phyloP scores from a whole-genome alignment of 1,284 basidiomycete species.

The Ustilago lituana region DNA sequence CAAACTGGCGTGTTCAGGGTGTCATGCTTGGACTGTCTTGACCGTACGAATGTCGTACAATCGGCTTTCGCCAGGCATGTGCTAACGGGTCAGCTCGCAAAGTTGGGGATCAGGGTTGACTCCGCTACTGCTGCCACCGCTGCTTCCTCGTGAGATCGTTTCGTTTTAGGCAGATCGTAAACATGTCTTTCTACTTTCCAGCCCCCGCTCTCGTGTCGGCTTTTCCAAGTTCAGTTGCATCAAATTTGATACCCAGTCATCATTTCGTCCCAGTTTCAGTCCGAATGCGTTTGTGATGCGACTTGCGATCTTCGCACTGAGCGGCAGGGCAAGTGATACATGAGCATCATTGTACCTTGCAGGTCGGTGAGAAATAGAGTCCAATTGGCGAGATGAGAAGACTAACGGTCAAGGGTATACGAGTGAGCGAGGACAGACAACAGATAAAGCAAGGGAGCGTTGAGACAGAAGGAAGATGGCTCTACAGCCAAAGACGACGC shows the following conservation, averaged over 20 bases:
- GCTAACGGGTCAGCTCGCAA: conserved; percentile 74
- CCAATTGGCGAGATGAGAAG: not conserved
- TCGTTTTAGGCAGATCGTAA: no score
- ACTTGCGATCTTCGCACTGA: no score
- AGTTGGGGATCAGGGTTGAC: conserved; percentile 33
- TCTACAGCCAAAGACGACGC: conserved; percentile 58
- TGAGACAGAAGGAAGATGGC: no score
- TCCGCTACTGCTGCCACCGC: not conserved
- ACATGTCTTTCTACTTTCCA: not conserved
- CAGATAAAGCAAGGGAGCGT: no score
- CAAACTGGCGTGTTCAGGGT: conserved; percentile 91
- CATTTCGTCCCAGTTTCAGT: no score
- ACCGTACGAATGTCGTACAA: conserved; percentile 96
- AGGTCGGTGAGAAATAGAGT: no score
- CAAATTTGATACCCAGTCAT: not conserved
- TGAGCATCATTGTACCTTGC: no score
- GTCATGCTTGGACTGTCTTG: conserved; percentile 95
- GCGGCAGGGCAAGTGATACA: no score
- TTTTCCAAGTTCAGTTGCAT: not conserved
- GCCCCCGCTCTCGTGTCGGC: not conserved
- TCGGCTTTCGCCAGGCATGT: conserved; percentile 88
- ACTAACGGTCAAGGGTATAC: conserved; percentile 8
- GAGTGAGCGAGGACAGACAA: no score
- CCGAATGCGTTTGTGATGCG: no score
- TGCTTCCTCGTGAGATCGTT: not conserved